Evolutionary conservation across 2,329 filamentous ascomycete species (phyloP).

Genomic region (Penicillium glabrum): DNA sequence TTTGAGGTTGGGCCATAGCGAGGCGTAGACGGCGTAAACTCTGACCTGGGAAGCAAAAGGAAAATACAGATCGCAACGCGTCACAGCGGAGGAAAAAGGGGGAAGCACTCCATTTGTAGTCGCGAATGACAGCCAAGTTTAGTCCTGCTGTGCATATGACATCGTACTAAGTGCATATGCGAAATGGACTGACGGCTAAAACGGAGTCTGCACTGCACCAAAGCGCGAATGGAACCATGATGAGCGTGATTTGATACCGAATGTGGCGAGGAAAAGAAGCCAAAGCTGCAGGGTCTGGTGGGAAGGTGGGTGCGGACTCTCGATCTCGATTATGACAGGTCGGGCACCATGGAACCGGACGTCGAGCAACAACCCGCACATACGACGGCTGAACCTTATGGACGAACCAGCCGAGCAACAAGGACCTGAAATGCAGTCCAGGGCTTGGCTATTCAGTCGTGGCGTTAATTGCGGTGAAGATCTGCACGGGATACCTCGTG

Average conservation of each 20-base stretch:
- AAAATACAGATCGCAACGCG: not conserved
- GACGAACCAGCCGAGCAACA: not conserved
- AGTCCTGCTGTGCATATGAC: slow-evolving; percentile 7
- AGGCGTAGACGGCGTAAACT: not conserved
- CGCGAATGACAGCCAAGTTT: not conserved
- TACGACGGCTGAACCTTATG: slow-evolving; percentile 14
- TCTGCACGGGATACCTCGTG: slow-evolving; percentile 16
- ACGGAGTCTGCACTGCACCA: slow-evolving; percentile 2
- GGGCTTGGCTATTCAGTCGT: slow-evolving; percentile 3
- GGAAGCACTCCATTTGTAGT: slow-evolving; percentile 14
- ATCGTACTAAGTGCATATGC: slow-evolving; percentile 1
- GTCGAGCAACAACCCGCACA: slow-evolving; percentile 9
- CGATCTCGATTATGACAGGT: slow-evolving; percentile 16
- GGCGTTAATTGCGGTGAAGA: slow-evolving; percentile 12
- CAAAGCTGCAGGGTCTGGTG: slow-evolving; percentile 14
- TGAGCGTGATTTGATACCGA: slow-evolving; percentile 12
- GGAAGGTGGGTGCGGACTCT: slow-evolving; percentile 1
- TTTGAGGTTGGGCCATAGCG: slow-evolving; percentile 13
- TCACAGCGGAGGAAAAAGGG: not conserved
- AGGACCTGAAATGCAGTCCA: slow-evolving; percentile 2
- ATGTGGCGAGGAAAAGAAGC: slow-evolving; percentile 4
- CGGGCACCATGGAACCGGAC: slow-evolving; percentile 6
- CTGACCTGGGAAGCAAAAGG: not conserved
- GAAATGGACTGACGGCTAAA: slow-evolving; percentile 2
- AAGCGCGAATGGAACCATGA: slow-evolving; percentile 8